These are phyloP conservation scores for Xylariaceae sp. DNA, from an alignment of 2,329 filamentous ascomycete genomes.

Conservation along the genomic window DNA sequence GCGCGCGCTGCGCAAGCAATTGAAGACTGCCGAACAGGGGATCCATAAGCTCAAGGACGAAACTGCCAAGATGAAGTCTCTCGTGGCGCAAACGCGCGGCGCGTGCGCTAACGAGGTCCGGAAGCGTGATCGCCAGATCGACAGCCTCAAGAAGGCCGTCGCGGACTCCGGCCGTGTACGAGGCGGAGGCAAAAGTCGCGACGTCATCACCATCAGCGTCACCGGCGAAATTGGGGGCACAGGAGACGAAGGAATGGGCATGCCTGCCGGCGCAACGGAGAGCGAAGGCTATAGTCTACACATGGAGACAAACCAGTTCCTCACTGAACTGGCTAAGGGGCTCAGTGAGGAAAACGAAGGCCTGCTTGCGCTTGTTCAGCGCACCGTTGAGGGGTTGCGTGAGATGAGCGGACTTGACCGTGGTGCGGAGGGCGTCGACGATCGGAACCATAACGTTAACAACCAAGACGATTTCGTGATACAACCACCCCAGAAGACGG, in stretches of 20 bases:
- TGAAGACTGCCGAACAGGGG: conserved; percentile 75
- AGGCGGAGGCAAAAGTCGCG: conserved; percentile 60
- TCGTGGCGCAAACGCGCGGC: conserved; percentile 81
- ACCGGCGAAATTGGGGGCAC: conserved; percentile 64
- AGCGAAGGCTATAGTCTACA: conserved; percentile 72
- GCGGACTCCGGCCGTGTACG: conserved; percentile 70
- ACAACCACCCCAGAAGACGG: conserved; percentile 44
- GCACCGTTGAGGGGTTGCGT: conserved; percentile 73
- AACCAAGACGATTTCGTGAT: conserved; percentile 10
- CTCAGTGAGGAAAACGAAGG: conserved; percentile 92
- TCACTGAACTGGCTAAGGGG: conserved; percentile 81
- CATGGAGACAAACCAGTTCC: conserved; percentile 87
- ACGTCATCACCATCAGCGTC: conserved; percentile 63
- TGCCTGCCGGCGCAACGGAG: conserved; percentile 43
- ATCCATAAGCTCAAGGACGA: conserved; percentile 84
- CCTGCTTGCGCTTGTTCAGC: conserved; percentile 73
- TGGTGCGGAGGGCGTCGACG: conserved; percentile 34
- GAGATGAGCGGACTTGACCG: conserved; percentile 67
- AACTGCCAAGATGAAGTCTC: conserved; percentile 75
- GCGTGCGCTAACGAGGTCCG: conserved; percentile 90
- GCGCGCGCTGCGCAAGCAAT: conserved; percentile 69
- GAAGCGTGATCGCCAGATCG: conserved; percentile 87
- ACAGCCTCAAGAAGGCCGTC: conserved; percentile 86
- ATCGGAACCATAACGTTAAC: not conserved
- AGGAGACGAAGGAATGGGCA: conserved; percentile 45